Conservation (phyloP, 2,329 filamentous ascomycete genomes). For the Dactylella cylindrospora region DNA sequence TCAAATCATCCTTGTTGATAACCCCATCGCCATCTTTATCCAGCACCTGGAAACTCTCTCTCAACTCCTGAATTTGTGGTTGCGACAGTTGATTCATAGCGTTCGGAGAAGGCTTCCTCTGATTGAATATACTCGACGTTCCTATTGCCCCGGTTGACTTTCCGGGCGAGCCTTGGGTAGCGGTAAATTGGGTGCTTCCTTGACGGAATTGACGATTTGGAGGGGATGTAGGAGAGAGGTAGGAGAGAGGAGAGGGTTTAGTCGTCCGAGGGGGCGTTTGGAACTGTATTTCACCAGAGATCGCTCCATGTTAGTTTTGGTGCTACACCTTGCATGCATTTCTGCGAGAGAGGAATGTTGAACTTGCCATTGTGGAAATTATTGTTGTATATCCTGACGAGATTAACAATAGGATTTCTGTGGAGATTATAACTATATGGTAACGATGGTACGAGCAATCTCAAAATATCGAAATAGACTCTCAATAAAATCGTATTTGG, state of each 20-base stretch:
- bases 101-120: slow-evolving; percentile 58
- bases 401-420: too few species aligned
- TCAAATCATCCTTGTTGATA: slow-evolving; percentile 79
- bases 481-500: too few species aligned
- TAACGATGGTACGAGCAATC: background rate
- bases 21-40: slow-evolving; percentile 84
- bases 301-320: background rate
- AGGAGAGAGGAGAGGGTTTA: slow-evolving; percentile 48
- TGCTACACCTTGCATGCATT: too few species aligned
- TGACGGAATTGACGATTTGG: slow-evolving; percentile 25
- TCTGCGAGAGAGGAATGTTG: background rate
- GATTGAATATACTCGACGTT: slow-evolving; percentile 44
- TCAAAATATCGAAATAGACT: too few species aligned
- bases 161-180: slow-evolving; percentile 18
- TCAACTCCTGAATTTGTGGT: slow-evolving; percentile 78
- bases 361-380: slow-evolving; percentile 23
- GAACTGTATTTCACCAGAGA: slow-evolving; percentile 13
- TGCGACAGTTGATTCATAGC: slow-evolving; percentile 65
- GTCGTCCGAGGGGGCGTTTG: slow-evolving; percentile 46
- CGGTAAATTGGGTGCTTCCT: slow-evolving; percentile 27
- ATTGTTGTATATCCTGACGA: background rate
- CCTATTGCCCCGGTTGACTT: slow-evolving; percentile 11
- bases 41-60: slow-evolving; percentile 90
- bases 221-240: slow-evolving; percentile 40
- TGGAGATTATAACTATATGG: background rate